Conservation (phyloP, 2,329 filamentous ascomycete genomes). For the Furcasterigmium furcatum region DNA sequence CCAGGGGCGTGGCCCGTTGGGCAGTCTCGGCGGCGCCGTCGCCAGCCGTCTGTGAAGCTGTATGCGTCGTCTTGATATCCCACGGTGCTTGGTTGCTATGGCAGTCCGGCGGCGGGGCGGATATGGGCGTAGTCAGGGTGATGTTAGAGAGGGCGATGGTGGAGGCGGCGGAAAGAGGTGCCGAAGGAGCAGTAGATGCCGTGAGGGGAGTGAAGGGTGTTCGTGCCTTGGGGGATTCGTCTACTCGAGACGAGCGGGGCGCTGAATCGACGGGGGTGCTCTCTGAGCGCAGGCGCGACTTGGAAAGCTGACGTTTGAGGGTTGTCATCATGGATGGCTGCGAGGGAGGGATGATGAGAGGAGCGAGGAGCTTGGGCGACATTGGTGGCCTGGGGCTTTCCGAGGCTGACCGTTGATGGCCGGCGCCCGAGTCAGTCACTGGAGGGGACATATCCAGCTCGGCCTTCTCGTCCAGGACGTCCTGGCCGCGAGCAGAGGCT, state of each 20-base stretch:
- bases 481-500: conserved; percentile 25
- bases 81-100: conserved; percentile 3
- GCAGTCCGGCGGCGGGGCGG: conserved; percentile 40
- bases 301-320: conserved; percentile 34
- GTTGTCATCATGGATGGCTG: conserved; percentile 25
- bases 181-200: conserved; percentile 33
- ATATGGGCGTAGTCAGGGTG: conserved; percentile 37
- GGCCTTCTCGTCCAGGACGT: conserved; percentile 25
- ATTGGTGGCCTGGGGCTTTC: conserved; percentile 24
- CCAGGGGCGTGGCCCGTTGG: conserved; percentile 15
- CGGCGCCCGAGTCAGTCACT: conserved; percentile 5
- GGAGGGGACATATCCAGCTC: conserved; percentile 16
- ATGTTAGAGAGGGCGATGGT: conserved; percentile 13
- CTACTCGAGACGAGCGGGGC: conserved; percentile 35
- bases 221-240: conserved; percentile 43
- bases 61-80: not conserved
- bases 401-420: conserved; percentile 11
- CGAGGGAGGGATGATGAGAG: conserved; percentile 50
- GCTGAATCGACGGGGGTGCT: conserved; percentile 37
- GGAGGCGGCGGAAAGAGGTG: conserved; percentile 42
- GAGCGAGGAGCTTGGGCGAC: conserved; percentile 52
- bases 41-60: not conserved
- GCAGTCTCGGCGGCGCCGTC: not conserved
- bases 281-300: conserved; percentile 42
- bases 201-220: conserved; percentile 44